phyloP scores from a whole-genome alignment of 768 basidiomycete genomes.

The Tricholoma sp. region DNA sequence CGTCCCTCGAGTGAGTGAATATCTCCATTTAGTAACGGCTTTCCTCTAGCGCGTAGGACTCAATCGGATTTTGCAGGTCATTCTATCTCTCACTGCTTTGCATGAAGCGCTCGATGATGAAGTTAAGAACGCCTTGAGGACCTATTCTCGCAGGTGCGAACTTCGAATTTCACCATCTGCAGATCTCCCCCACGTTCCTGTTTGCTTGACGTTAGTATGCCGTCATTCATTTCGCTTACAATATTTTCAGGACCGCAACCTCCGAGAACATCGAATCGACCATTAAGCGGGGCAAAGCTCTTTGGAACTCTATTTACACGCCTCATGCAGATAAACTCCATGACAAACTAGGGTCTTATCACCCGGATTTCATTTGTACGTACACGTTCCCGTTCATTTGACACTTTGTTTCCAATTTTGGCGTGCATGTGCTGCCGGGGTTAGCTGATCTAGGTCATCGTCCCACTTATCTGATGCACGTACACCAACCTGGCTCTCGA shows the following conservation, averaged over 20 bases:
- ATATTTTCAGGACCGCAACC: slow-evolving; percentile 46
- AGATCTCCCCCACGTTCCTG: slow-evolving; percentile 12
- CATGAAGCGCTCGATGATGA: slow-evolving; percentile 76
- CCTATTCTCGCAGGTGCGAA: slow-evolving; percentile 56
- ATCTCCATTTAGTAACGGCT: slow-evolving; percentile 6
- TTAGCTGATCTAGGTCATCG: slow-evolving; percentile 25
- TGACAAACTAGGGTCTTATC: slow-evolving; percentile 79
- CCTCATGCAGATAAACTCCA: slow-evolving; percentile 88
- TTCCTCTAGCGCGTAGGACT: slow-evolving; percentile 9
- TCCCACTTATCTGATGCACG: slow-evolving; percentile 27
- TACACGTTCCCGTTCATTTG: slow-evolving; percentile 32
- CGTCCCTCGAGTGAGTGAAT: slow-evolving; percentile 65
- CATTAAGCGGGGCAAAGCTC: slow-evolving; percentile 55
- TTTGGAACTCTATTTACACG: slow-evolving; percentile 87
- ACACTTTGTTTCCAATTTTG: slow-evolving; percentile 27
- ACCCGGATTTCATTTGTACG: slow-evolving; percentile 92
- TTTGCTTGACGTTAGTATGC: slow-evolving; percentile 6
- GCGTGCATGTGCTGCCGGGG: slow-evolving; percentile 15
- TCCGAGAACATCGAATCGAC: slow-evolving; percentile 66
- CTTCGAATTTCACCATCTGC: slow-evolving; percentile 6
- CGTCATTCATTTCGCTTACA: slow-evolving; percentile 14
- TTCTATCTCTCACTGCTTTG: slow-evolving; percentile 74
- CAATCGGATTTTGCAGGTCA: slow-evolving; percentile 48
- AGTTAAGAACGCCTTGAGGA: slow-evolving; percentile 68
- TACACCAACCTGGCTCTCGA: slow-evolving; percentile 11